Evolutionary conservation across 2,329 filamentous ascomycete genomes (phyloP).

Genomic region (Alternaria sp.): DNA sequence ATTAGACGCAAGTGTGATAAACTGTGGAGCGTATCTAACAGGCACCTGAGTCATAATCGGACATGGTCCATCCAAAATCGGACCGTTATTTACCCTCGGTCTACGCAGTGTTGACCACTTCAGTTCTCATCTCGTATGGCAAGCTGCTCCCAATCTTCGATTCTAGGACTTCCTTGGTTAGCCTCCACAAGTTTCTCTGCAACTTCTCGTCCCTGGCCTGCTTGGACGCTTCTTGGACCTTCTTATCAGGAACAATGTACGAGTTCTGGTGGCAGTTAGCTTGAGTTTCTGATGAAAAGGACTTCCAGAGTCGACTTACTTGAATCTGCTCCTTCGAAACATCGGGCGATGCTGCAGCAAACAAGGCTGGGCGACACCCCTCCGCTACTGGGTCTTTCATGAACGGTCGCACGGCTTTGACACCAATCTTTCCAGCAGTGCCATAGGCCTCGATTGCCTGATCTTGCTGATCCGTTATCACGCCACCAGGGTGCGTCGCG

Average conservation of each 20-base stretch:
- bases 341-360: slow-evolving; percentile 55
- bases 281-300: not conserved
- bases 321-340: slow-evolving; percentile 52
- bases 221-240: slow-evolving; percentile 52
- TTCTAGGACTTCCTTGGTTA: slow-evolving; percentile 54
- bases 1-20: not conserved
- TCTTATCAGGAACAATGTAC: slow-evolving; percentile 59
- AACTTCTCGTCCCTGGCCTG: slow-evolving; percentile 53
- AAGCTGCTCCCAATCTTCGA: slow-evolving; percentile 49
- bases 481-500: slow-evolving; percentile 58
- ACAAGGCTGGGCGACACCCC: slow-evolving; percentile 57
- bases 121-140: slow-evolving; percentile 35
- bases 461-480: slow-evolving; percentile 55
- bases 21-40: not conserved
- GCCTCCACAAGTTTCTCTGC: slow-evolving; percentile 53
- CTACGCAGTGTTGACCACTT: slow-evolving; percentile 9
- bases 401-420: slow-evolving; percentile 53
- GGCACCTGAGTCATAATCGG: not conserved
- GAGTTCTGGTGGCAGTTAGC: slow-evolving; percentile 39
- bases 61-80: not conserved
- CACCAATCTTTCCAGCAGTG: slow-evolving; percentile 53
- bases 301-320: not conserved
- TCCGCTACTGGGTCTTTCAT: slow-evolving; percentile 58
- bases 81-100: not conserved
- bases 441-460: slow-evolving; percentile 60